phyloP scores from a whole-genome alignment of 495 filamentous ascomycete genomes.

The Xylaria curta region DNA sequence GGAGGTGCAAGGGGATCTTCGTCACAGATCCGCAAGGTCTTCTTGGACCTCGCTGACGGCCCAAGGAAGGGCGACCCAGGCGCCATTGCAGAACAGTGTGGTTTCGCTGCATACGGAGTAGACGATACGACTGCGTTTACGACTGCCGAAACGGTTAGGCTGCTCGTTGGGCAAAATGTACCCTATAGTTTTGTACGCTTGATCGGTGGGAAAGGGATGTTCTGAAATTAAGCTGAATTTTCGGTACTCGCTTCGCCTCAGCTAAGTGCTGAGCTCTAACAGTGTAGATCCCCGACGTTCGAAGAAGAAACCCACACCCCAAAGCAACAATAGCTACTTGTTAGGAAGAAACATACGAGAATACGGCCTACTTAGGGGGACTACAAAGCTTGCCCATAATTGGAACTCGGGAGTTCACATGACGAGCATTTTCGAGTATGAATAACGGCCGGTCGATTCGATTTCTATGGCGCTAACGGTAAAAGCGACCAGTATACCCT shows the following conservation, averaged over 20 bases:
- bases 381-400: not conserved
- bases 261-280: not conserved
- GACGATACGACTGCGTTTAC: conserved; percentile 82
- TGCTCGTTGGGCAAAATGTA: conserved; percentile 84
- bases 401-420: not conserved
- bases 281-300: not conserved
- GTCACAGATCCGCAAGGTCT: conserved; percentile 72
- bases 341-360: not conserved
- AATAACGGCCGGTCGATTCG: not conserved
- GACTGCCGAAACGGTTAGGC: conserved; percentile 76
- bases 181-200: conserved; percentile 85
- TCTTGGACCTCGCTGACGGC: conserved; percentile 77
- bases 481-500: not conserved
- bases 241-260: not conserved
- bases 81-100: conserved; percentile 68
- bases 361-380: not conserved
- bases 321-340: too few relatives aligned
- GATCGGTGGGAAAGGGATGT: conserved; percentile 73
- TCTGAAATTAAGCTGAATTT: conserved; percentile 45
- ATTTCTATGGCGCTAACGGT: not conserved
- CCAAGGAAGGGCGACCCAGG: conserved; percentile 71
- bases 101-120: conserved; percentile 80
- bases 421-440: not conserved
- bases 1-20: conserved; percentile 51
- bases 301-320: not conserved